These are phyloP conservation scores for Xylariaceae sp. DNA, from an alignment of 2,329 filamentous ascomycete species.

Conservation along the genomic window DNA sequence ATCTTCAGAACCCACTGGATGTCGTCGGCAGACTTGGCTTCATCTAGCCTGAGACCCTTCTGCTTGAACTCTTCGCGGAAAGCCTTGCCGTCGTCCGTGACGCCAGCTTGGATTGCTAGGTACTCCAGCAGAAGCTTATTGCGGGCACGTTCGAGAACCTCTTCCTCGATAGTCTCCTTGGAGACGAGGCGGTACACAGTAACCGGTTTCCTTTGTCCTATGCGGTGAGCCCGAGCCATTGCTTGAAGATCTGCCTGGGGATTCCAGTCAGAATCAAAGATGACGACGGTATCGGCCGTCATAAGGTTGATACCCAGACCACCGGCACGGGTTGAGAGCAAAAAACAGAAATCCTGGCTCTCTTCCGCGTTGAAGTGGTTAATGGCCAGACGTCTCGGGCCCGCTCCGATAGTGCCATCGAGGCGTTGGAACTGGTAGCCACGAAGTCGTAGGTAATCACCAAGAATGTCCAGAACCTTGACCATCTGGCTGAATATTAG, in stretches of 20 bases:
- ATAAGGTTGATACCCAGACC: conserved; percentile 98
- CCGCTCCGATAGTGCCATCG: conserved; percentile 88
- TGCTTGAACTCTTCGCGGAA: conserved; percentile 68
- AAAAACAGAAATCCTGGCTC: conserved; percentile 92
- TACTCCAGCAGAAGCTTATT: conserved; percentile 98
- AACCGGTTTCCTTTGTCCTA: conserved; percentile 91
- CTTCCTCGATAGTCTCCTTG: conserved; percentile 97
- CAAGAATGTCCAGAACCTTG: conserved; percentile 92
- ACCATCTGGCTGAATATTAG: conserved; percentile 99
- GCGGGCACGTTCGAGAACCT: conserved; percentile 88
- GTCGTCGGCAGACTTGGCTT: conserved; percentile 85
- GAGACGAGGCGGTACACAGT: conserved; percentile 95
- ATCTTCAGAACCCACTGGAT: conserved; percentile 96
- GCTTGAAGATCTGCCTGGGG: conserved; percentile 96
- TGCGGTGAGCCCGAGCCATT: conserved; percentile 96
- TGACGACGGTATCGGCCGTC: conserved; percentile 95
- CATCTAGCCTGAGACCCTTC: conserved; percentile 64
- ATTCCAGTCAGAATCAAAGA: conserved; percentile 99
- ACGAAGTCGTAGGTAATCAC: conserved; percentile 85
- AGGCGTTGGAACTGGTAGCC: conserved; percentile 94
- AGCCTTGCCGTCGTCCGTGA: conserved; percentile 89
- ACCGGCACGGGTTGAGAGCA: conserved; percentile 90
- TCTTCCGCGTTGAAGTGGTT: conserved; percentile 98
- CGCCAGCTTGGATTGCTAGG: conserved; percentile 91
- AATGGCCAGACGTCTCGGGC: conserved; percentile 83